phyloP scores from a whole-genome alignment of 805 yeast species.

The Spathaspora sp. region DNA sequence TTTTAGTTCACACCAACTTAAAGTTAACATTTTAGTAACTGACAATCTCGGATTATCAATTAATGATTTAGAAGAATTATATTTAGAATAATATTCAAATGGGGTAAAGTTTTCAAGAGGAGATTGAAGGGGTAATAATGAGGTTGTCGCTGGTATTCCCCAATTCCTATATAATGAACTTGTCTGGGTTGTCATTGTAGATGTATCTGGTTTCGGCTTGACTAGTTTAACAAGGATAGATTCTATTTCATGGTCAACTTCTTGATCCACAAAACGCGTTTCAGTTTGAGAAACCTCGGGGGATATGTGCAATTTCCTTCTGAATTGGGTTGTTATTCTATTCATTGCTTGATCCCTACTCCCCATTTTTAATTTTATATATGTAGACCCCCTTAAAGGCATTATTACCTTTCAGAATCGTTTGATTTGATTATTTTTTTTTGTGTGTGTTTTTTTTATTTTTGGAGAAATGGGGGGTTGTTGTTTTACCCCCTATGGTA shows the following conservation, averaged over 20 bases:
- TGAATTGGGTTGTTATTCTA: background rate
- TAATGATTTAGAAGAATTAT: conserved; percentile 22
- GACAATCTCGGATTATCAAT: conserved; percentile 38
- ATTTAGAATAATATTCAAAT: conserved; percentile 20
- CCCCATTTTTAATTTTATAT: no score
- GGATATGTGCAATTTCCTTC: background rate
- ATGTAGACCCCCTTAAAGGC: background rate
- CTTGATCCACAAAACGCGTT: background rate
- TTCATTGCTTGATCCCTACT: background rate
- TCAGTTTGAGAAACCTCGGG: background rate
- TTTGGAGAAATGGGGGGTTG: background rate
- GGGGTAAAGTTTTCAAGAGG: conserved; percentile 12
- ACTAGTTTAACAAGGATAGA: background rate
- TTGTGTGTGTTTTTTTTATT: no score
- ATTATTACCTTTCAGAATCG: no score
- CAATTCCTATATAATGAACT: conserved; percentile 7
- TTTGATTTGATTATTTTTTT: no score
- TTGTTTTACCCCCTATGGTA: background rate
- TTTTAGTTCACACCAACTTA: conserved; percentile 68
- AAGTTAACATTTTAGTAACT: conserved; percentile 57
- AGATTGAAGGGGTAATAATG: conserved; percentile 1
- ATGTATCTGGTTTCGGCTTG: background rate
- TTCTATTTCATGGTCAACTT: background rate
- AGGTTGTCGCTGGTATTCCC: background rate
- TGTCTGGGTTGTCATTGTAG: background rate